Conservation (phyloP, 192 early-diverging fungal genomes). For the Mortierella claussenii region DNA sequence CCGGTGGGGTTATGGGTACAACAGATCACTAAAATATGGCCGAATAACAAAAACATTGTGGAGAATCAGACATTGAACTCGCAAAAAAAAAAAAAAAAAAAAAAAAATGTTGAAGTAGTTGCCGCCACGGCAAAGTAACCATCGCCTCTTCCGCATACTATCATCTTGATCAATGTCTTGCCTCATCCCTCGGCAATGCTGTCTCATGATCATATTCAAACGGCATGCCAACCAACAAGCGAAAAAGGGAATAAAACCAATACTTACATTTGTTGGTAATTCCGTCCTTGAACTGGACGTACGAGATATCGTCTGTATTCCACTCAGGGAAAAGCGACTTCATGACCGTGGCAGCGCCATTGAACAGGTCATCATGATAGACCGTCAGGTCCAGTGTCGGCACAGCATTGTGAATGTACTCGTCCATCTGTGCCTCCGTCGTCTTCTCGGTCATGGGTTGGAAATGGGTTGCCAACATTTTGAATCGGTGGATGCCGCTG, state of each 20-base stretch:
- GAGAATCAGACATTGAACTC: constrained; percentile 3
- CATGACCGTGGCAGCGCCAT: constrained; percentile 67
- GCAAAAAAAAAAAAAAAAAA: background rate
- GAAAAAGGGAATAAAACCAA: too few relatives aligned
- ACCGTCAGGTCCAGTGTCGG: constrained; percentile 64
- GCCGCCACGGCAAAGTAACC: too few relatives aligned
- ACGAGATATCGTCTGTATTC: constrained; percentile 63
- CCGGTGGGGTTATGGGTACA: constrained; percentile 68
- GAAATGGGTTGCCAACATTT: constrained; percentile 39
- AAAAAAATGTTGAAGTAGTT: background rate
- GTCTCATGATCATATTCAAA: too few relatives aligned
- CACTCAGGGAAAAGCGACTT: constrained; percentile 69
- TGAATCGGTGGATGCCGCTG: too few relatives aligned
- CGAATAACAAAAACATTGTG: too few relatives aligned
- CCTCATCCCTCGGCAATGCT: too few relatives aligned
- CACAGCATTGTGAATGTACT: constrained; percentile 36
- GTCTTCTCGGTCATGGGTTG: too few relatives aligned
- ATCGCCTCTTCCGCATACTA: too few relatives aligned
- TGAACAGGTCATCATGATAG: constrained; percentile 66
- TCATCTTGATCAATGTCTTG: too few relatives aligned
- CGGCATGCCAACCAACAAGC: too few relatives aligned
- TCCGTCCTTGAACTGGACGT: constrained; percentile 81
- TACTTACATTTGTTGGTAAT: constrained; percentile 83
- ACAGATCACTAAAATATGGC: constrained; percentile 71
- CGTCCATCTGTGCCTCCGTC: constrained; percentile 33